These are phyloP conservation scores for Globisporangium radiosum DNA, from an alignment of 352 stramenopile species.

Conservation along the genomic window DNA sequence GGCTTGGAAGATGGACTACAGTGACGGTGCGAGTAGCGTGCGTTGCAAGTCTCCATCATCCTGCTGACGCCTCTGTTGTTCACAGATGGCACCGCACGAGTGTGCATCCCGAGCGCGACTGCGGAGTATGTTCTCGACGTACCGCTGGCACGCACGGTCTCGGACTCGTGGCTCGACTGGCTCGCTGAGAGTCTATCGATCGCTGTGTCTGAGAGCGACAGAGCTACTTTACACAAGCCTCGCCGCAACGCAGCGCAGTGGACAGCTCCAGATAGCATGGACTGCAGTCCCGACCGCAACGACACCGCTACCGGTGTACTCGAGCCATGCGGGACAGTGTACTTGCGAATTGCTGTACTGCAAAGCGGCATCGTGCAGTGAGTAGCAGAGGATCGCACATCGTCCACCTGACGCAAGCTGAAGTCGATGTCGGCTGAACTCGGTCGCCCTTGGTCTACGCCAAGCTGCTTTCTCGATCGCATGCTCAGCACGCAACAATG, in stretches of 20 bases:
- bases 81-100: conserved; percentile 24
- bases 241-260: no score
- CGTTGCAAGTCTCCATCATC: no score
- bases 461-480: no score
- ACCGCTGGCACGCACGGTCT: conserved; percentile 19
- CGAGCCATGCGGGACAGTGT: conserved; percentile 18
- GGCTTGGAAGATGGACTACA: no score
- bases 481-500: no score
- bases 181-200: conserved; percentile 16
- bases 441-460: no score
- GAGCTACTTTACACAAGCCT: no score
- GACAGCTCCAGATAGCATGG: neutral
- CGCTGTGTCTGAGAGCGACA: neutral
- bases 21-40: no score
- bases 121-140: conserved; percentile 42
- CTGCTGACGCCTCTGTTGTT: neutral
- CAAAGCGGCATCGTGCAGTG: conserved; percentile 11
- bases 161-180: conserved; percentile 12
- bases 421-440: neutral
- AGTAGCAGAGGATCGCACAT: no score
- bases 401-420: neutral
- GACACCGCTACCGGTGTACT: neutral
- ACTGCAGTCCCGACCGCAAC: neutral
- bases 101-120: conserved; percentile 25
- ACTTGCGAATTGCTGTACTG: conserved; percentile 28